phyloP scores from a whole-genome alignment of 1,139 yeast genomes.

The Suhomyces ambrosiae region DNA sequence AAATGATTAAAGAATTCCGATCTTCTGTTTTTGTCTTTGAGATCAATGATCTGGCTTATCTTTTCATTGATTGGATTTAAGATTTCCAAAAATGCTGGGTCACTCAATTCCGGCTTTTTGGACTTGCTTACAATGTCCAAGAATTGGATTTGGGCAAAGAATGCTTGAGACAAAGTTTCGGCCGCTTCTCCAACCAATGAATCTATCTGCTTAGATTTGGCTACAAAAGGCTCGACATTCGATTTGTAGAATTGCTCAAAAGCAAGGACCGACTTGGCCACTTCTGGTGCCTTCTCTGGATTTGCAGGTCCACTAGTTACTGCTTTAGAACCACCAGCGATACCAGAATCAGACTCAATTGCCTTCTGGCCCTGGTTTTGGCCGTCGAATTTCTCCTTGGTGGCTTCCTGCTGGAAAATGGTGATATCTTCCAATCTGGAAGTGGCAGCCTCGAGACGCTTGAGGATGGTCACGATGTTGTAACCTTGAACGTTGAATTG shows the following conservation, averaged over 20 bases:
- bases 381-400: constrained; percentile 14
- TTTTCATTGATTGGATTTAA: constrained; percentile 68
- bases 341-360: constrained; percentile 14
- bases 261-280: constrained; percentile 48
- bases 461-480: constrained; percentile 78
- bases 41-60: constrained; percentile 56
- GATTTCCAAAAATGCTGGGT: constrained; percentile 57
- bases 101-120: constrained; percentile 62
- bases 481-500: constrained; percentile 73
- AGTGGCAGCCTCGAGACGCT: constrained; percentile 89
- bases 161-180: constrained; percentile 56
- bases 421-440: constrained; percentile 90
- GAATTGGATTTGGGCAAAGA: constrained; percentile 58
- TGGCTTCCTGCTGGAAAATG: constrained; percentile 65
- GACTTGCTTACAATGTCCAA: constrained; percentile 62
- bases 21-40: constrained; percentile 76
- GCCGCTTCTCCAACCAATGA: constrained; percentile 65
- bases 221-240: constrained; percentile 61
- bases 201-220: constrained; percentile 60
- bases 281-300: constrained; percentile 31
- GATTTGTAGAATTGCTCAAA: constrained; percentile 59
- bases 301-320: too few species aligned
- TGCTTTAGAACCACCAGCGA: too few species aligned
- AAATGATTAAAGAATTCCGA: constrained; percentile 69
- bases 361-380: constrained; percentile 3